Base-by-base conservation (phyloP, 192 early-diverging fungal genomes). In the Podila epigama region DNA sequence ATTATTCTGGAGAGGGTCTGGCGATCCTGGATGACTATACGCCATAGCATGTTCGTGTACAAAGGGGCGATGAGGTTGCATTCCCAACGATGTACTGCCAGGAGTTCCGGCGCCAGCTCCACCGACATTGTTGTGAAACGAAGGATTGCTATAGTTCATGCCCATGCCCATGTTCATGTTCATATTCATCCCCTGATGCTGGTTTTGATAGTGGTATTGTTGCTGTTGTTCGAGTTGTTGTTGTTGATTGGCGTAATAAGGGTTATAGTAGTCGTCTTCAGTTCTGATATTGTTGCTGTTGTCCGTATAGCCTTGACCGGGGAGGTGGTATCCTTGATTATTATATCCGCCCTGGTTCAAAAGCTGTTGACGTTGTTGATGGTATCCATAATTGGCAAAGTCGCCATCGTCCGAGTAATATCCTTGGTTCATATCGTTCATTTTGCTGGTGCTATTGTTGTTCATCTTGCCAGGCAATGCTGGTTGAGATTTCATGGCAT, bases 201-300 rank as follows among this genome's bases (percentile, higher is more conserved):
- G n/a, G n/a, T n/a, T n/a, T n/a, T n/a, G 53, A 33, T n/a, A 34
- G 44, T 34, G 53, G 37, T 22, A 35, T 44, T 11, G 37, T 4
- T 15, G 28, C 65, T 29, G 58, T 59, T 12, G 44, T 22, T 48
- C n/a, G n/a, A 22, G n/a, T 15, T 18, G 25, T 8, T 48, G 44
- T 8, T 48, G 44, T 8, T 22, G 44, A 9, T 52, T 25, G 8
- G 71, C 59, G 52, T 75, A 75, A 31, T 75, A 75, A 15, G 71
- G 71, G 29, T 75, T 75, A 22, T 75, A 75, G 35, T 75, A 75
- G 13, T 40, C 44, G 4, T 75, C 71, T 10, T 34, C 65, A 5
- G 50, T 59, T 28, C 40, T 51, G 33, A 40, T 44, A 2, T 53
- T 27, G 16, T 44, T 44, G 44, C 44, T 48, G 44, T 5, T 20